Conservation (phyloP, 257 asterid genomes). For the Salvia rosmarinus region DNA sequence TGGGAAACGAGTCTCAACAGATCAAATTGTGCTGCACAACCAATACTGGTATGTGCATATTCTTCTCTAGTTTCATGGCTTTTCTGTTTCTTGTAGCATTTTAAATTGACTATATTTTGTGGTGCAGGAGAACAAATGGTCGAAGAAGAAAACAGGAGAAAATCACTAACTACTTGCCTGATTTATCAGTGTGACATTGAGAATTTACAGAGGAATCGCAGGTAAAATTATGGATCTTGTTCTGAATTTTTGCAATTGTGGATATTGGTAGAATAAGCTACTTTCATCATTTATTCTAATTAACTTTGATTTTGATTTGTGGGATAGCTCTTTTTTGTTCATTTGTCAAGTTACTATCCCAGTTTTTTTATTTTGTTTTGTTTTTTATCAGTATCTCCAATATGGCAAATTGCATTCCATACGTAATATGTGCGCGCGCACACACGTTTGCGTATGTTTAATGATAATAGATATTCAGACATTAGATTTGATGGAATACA, state of each 20-base stretch:
- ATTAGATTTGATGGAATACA: not conserved
- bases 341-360: too few relatives aligned
- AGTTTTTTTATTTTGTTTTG: too few relatives aligned
- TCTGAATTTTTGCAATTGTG: too few relatives aligned
- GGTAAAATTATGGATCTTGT: too few relatives aligned
- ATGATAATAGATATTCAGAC: not conserved
- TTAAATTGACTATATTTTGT: too few relatives aligned
- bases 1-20: conserved; percentile 75
- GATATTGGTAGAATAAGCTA: too few relatives aligned
- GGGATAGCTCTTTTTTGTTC: too few relatives aligned
- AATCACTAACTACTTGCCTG: not conserved
- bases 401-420: not conserved
- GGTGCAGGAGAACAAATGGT: not conserved
- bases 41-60: conserved; percentile 70
- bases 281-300: too few relatives aligned
- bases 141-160: not conserved
- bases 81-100: not conserved
- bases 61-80: not conserved
- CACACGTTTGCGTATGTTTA: not conserved
- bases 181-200: too few relatives aligned
- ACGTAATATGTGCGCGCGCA: not conserved
- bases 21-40: conserved; percentile 68
- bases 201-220: too few relatives aligned
- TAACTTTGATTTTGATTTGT: too few relatives aligned
- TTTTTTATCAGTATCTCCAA: too few relatives aligned